Evolutionary conservation across 176 grass and related monocot species (phyloP).

Genomic region (Ampelocalamus luodianensis): DNA sequence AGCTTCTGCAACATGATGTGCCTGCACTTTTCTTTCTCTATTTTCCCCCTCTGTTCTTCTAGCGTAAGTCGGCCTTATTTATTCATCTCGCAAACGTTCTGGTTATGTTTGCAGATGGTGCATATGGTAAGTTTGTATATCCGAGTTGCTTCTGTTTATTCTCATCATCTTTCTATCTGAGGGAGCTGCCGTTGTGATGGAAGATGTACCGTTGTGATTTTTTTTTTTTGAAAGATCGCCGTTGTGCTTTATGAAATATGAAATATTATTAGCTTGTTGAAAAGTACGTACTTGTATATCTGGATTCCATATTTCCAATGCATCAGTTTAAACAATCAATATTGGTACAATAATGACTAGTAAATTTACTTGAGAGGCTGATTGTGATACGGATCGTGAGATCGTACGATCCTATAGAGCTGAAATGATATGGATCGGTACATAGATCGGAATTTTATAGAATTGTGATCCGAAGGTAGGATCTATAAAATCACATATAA

Average conservation of each 20-base stretch:
- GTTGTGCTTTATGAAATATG: constrained; percentile 40
- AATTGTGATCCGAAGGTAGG: too few relatives aligned
- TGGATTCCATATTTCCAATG: not conserved
- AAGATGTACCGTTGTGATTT: constrained; percentile 44
- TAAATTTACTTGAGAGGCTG: not conserved
- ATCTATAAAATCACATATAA: too few relatives aligned
- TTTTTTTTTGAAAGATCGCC: not conserved
- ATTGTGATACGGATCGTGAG: not conserved
- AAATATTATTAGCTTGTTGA: constrained; percentile 13
- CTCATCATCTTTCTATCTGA: constrained; percentile 39
- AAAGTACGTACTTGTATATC: not conserved
- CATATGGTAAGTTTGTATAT: constrained; percentile 76
- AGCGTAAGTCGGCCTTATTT: too few relatives aligned
- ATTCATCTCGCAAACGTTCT: constrained; percentile 28
- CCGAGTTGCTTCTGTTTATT: constrained; percentile 41
- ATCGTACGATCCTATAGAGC: too few relatives aligned
- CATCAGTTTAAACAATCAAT: not conserved
- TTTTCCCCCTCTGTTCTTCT: too few relatives aligned
- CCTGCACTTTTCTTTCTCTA: too few relatives aligned
- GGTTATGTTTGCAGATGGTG: constrained; percentile 65
- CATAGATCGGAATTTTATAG: too few relatives aligned
- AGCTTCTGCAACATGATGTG: too few relatives aligned
- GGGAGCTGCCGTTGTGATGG: constrained; percentile 34
- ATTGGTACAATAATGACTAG: not conserved
- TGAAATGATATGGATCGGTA: too few relatives aligned